Percentiles rank a stretch among this genome's conserved stretches.
These are phyloP conservation scores for Wallacemonas collosoma DNA, from an alignment of 208 protist species.

Conservation along the genomic window DNA sequence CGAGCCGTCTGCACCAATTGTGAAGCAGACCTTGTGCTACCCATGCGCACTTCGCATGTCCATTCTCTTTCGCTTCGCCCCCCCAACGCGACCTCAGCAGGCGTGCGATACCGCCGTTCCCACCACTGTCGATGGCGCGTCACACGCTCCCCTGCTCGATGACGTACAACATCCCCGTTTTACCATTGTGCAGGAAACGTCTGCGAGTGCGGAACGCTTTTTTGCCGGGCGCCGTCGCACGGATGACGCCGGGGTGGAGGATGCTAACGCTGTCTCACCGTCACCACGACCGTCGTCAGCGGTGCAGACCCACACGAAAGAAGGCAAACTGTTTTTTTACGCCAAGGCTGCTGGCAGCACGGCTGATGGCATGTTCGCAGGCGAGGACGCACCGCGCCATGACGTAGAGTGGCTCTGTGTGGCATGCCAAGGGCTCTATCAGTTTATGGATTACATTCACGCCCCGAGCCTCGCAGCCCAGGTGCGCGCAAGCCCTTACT, in stretches of 20 bases:
- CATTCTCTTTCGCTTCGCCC: constrained; percentile 63
- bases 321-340: constrained; percentile 15
- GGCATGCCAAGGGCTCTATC: constrained; percentile 84
- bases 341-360: neutral
- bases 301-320: constrained; percentile 1
- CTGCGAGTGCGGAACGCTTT: constrained; percentile 54
- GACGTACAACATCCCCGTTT: constrained; percentile 63
- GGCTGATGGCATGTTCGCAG: constrained; percentile 36
- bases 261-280: too few relatives aligned
- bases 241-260: neutral
- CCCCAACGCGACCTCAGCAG: constrained; percentile 38
- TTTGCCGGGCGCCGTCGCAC: constrained; percentile 23
- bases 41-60: constrained; percentile 86
- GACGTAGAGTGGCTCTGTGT: constrained; percentile 61
- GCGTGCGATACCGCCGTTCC: neutral
- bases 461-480: constrained; percentile 61
- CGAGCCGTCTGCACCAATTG: neutral
- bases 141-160: constrained; percentile 43
- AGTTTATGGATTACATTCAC: constrained; percentile 83
- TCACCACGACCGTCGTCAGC: neutral
- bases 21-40: constrained; percentile 71
- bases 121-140: neutral
- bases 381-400: constrained; percentile 28
- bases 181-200: constrained; percentile 76
- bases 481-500: constrained; percentile 66